Percentiles rank a stretch among this genome's conserved stretches.
These are phyloP conservation scores for Lyophyllum shimeji DNA, from an alignment of 768 basidiomycete species.

Conservation along the genomic window DNA sequence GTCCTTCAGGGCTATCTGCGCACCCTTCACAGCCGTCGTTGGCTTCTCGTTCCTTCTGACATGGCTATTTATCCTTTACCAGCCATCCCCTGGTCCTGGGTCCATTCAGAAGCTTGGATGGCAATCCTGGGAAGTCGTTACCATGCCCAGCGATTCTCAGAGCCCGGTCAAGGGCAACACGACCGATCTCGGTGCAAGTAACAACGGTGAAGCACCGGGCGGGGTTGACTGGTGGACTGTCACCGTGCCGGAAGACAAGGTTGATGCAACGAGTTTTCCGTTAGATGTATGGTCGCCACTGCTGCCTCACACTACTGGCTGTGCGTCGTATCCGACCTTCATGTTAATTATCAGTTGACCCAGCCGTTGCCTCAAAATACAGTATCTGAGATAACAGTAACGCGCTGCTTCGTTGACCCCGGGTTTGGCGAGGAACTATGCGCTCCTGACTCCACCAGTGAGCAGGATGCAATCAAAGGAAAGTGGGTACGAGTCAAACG, in stretches of 20 bases:
- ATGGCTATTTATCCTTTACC: slow-evolving; percentile 79
- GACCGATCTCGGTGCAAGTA: slow-evolving; percentile 13
- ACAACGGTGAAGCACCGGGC: slow-evolving; percentile 16
- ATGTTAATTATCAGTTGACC: not conserved
- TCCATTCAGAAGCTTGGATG: slow-evolving; percentile 74
- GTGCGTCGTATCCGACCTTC: slow-evolving; percentile 39
- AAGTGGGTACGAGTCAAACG: slow-evolving; percentile 89
- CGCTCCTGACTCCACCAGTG: slow-evolving; percentile 62
- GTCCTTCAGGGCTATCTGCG: slow-evolving; percentile 50
- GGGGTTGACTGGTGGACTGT: slow-evolving; percentile 75
- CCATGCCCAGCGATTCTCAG: slow-evolving; percentile 22
- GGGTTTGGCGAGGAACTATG: slow-evolving; percentile 59
- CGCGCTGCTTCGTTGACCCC: slow-evolving; percentile 66
- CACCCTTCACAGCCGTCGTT: slow-evolving; percentile 59
- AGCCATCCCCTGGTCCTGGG: slow-evolving; percentile 74
- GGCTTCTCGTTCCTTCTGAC: slow-evolving; percentile 73
- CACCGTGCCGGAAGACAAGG: slow-evolving; percentile 34
- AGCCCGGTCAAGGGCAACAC: slow-evolving; percentile 12
- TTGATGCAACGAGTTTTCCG: slow-evolving; percentile 71
- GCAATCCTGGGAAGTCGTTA: slow-evolving; percentile 83
- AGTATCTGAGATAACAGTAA: slow-evolving; percentile 84
- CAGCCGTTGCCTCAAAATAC: slow-evolving; percentile 2
- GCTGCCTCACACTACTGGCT: slow-evolving; percentile 72
- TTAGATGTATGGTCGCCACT: slow-evolving; percentile 80
- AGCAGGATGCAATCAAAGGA: slow-evolving; percentile 73